Conservation (phyloP, 495 filamentous ascomycete species). For the Talaromyces ruber region DNA sequence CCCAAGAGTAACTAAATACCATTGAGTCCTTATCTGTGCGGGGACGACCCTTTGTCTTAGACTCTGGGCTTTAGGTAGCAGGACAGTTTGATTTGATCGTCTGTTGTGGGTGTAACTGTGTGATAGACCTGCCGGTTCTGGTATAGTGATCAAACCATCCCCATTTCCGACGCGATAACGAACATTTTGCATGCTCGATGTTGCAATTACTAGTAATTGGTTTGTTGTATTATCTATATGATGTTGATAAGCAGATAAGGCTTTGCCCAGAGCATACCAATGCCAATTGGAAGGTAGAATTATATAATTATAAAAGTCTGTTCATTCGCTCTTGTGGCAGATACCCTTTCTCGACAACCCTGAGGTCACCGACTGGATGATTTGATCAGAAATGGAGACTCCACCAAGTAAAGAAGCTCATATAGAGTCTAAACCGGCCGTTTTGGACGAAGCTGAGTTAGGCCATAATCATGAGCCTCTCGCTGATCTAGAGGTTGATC, state of each 20-base stretch:
- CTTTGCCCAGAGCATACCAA: not conserved
- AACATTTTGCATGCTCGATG: not conserved
- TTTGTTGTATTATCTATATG: not conserved
- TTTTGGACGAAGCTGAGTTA: conserved; percentile 14
- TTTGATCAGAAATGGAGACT: not conserved
- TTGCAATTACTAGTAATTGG: not conserved
- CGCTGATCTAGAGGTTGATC: conserved; percentile 22
- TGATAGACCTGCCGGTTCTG: not conserved
- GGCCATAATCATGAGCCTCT: conserved; percentile 22
- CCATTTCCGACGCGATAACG: not conserved
- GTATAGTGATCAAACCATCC: not conserved
- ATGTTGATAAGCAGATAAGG: not conserved
- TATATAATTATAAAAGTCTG: too few species aligned
- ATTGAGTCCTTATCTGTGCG: not conserved
- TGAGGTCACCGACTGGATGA: not conserved
- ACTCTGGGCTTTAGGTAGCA: too few species aligned
- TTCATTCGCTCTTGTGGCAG: too few species aligned
- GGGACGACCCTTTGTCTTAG: not conserved
- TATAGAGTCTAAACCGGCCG: conserved; percentile 1
- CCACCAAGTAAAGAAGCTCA: not conserved
- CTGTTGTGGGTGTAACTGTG: not conserved
- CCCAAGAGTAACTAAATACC: not conserved
- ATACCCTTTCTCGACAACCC: not conserved
- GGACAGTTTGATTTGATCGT: not conserved
- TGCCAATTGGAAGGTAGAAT: not conserved